These are phyloP conservation scores for Candida glaebosa DNA, from an alignment of 805 yeast genomes.

Conservation along the genomic window DNA sequence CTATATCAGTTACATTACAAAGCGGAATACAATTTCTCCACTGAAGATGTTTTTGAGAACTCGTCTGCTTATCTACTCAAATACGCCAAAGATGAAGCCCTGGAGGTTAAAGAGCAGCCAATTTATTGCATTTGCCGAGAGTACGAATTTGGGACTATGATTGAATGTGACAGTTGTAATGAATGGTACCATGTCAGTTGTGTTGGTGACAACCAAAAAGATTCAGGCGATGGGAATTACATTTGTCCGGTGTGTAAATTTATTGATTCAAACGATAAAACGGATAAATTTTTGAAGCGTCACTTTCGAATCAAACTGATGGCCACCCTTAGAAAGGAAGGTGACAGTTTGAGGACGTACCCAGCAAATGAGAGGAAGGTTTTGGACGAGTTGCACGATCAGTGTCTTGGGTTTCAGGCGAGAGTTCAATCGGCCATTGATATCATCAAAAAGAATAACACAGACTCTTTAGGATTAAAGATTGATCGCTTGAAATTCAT, in stretches of 20 bases:
- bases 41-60: conserved; percentile 22
- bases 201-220: conserved; percentile 28
- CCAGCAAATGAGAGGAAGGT: conserved; percentile 20
- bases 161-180: conserved; percentile 64
- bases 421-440: conserved; percentile 9
- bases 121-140: conserved; percentile 63
- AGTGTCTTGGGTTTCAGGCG: conserved; percentile 7
- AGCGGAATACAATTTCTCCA: conserved; percentile 23
- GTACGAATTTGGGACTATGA: conserved; percentile 58
- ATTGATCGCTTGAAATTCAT: conserved; percentile 22
- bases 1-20: conserved; percentile 18
- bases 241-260: conserved; percentile 31
- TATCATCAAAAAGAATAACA: conserved; percentile 11
- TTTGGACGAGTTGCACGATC: conserved; percentile 16
- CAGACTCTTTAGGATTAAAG: conserved; percentile 9
- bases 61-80: conserved; percentile 22
- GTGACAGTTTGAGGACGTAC: conserved; percentile 14
- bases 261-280: conserved; percentile 13
- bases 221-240: conserved; percentile 20
- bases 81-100: conserved; percentile 9
- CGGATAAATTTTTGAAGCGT: conserved; percentile 13
- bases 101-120: conserved; percentile 12
- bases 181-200: conserved; percentile 73
- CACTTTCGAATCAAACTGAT: conserved; percentile 15
- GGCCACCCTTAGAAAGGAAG: conserved; percentile 6